phyloP scores from a whole-genome alignment of 164 flowering plant species.

The Magnolia sinica region DNA sequence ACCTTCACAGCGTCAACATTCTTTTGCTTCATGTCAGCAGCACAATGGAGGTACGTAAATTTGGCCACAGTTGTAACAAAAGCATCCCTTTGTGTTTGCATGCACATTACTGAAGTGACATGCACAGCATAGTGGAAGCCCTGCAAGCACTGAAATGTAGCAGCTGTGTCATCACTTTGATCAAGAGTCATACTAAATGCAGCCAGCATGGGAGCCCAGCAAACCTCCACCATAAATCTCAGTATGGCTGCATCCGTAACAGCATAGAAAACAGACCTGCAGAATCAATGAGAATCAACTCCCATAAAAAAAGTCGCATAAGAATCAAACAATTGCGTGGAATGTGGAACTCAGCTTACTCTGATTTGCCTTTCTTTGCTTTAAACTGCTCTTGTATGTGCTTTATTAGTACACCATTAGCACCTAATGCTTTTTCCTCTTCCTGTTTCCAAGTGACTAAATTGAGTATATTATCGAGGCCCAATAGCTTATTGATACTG shows the following conservation, averaged over 20 bases:
- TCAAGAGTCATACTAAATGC: conserved; percentile 96
- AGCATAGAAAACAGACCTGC: conserved; percentile 77
- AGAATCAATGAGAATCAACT: conserved; percentile 11
- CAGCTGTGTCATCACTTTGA: conserved; percentile 90
- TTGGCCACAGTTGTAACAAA: conserved; percentile 95
- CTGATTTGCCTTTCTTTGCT: conserved; percentile 87
- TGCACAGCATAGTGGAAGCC: conserved; percentile 95
- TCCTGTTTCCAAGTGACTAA: conserved; percentile 82
- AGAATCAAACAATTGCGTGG: not conserved
- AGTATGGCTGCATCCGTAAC: conserved; percentile 81
- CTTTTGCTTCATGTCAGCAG: conserved; percentile 99
- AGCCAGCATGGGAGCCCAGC: conserved; percentile 99
- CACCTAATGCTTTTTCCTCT: conserved; percentile 93
- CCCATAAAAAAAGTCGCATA: not conserved
- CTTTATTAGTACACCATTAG: conserved; percentile 80
- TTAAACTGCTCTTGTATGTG: conserved; percentile 96
- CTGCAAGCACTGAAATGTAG: conserved; percentile 72
- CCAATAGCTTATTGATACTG: conserved; percentile 79
- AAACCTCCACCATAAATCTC: conserved; percentile 94
- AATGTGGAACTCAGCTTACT: conserved; percentile 46
- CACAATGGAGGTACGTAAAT: conserved; percentile 92
- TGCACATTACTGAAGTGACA: conserved; percentile 89
- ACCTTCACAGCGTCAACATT: conserved; percentile 99
- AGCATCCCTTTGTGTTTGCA: conserved; percentile 99
- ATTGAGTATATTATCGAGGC: conserved; percentile 91